phyloP scores from a whole-genome alignment of 2,329 filamentous ascomycete genomes.

The Pseudocercospora crystallina region DNA sequence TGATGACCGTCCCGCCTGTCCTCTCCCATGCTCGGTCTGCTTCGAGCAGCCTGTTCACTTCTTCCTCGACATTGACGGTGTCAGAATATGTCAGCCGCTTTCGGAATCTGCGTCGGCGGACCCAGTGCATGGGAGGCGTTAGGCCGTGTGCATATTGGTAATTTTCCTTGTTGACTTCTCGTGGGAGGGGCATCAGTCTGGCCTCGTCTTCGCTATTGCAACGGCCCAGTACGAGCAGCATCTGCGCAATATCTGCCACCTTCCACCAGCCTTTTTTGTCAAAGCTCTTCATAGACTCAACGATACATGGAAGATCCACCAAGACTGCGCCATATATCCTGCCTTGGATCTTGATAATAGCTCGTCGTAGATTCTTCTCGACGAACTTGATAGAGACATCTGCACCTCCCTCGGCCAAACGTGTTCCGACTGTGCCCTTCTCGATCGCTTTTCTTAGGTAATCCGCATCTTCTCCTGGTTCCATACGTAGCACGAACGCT shows the following conservation, averaged over 20 bases:
- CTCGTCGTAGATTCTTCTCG: slow-evolving; percentile 69
- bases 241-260: slow-evolving; percentile 83
- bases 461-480: slow-evolving; percentile 80
- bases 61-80: slow-evolving; percentile 79
- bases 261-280: slow-evolving; percentile 86
- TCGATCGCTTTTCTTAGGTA: slow-evolving; percentile 71
- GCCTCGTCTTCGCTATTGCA: slow-evolving; percentile 59
- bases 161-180: slow-evolving; percentile 66
- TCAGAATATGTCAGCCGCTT: slow-evolving; percentile 80
- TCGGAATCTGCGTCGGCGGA: slow-evolving; percentile 76
- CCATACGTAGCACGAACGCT: slow-evolving; percentile 85
- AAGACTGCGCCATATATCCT: slow-evolving; percentile 73
- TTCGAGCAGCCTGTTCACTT: slow-evolving; percentile 71
- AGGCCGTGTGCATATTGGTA: slow-evolving; percentile 81
- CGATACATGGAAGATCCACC: slow-evolving; percentile 81
- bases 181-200: slow-evolving; percentile 60
- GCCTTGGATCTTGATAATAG: slow-evolving; percentile 67
- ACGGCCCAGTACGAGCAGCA: slow-evolving; percentile 74
- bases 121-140: slow-evolving; percentile 85
- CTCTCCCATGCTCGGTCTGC: slow-evolving; percentile 61
- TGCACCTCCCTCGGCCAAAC: slow-evolving; percentile 64
- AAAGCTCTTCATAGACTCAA: slow-evolving; percentile 92
- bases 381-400: slow-evolving; percentile 82
- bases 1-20: slow-evolving; percentile 46
- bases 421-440: slow-evolving; percentile 72